Evolutionary conservation across 2,329 filamentous ascomycete species (phyloP).

Genomic region (Sporothrix inflata): DNA sequence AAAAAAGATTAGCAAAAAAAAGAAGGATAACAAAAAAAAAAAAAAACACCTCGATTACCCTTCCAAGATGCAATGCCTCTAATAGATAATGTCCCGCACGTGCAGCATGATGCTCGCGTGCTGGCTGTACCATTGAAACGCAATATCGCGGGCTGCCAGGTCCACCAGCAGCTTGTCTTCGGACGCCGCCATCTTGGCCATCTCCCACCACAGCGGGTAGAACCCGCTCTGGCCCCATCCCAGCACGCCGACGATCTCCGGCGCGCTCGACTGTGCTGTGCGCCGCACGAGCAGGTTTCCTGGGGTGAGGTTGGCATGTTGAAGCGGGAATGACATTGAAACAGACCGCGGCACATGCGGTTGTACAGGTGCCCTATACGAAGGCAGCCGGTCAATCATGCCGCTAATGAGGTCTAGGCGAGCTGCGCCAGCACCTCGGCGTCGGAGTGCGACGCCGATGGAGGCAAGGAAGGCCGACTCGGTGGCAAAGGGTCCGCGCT

Average conservation of each 20-base stretch:
- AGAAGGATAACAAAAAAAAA: too few species aligned
- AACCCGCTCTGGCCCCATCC: constrained; percentile 30
- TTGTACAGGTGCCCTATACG: too few species aligned
- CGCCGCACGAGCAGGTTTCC: constrained; percentile 28
- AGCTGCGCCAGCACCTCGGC: constrained; percentile 2
- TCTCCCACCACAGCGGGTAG: constrained; percentile 32
- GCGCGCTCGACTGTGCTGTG: background rate
- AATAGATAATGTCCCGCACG: constrained; percentile 28
- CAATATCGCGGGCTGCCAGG: constrained; percentile 5
- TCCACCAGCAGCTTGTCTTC: constrained; percentile 27
- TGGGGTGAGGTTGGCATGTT: constrained; percentile 29
- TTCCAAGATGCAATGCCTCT: background rate
- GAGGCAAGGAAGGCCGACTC: background rate
- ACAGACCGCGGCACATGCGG: too few species aligned
- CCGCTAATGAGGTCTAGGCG: constrained; percentile 19
- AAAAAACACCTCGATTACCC: too few species aligned
- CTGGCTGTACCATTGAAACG: constrained; percentile 20
- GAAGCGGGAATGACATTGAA: constrained; percentile 12
- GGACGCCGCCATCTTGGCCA: constrained; percentile 29
- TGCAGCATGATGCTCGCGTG: constrained; percentile 29
- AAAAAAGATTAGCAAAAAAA: background rate
- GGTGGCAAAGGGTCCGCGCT: constrained; percentile 1
- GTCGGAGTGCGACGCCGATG: constrained; percentile 14
- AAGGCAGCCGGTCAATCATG: constrained; percentile 25
- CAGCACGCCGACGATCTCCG: constrained; percentile 26